Percentiles rank a stretch among this genome's conserved stretches.
phyloP scores from a whole-genome alignment of 257 asterid species.

The Paraleonurus japonicus region DNA sequence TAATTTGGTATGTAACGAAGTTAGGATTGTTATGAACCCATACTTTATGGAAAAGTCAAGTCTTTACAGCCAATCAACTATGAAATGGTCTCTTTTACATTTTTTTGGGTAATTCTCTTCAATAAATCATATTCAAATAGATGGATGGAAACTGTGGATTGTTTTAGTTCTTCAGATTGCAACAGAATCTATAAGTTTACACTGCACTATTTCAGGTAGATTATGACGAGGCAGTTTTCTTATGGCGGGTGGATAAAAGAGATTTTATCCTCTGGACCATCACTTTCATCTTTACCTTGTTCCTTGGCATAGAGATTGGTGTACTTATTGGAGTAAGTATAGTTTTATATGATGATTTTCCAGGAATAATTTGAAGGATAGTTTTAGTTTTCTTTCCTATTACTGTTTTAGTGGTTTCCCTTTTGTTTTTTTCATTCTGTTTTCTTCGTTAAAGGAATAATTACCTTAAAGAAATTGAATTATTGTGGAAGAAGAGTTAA shows the following conservation, averaged over 20 bases:
- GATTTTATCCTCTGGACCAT: constrained; percentile 92
- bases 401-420: neutral
- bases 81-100: neutral
- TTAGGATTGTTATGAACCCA: constrained; percentile 15
- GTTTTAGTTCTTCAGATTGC: constrained; percentile 26
- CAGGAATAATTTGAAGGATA: neutral
- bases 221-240: constrained; percentile 85
- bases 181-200: constrained; percentile 17
- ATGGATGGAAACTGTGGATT: constrained; percentile 21
- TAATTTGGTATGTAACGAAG: neutral
- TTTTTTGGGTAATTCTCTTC: neutral
- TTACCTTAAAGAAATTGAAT: neutral
- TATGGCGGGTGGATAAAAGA: constrained; percentile 92
- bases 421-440: neutral
- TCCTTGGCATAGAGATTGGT: constrained; percentile 97
- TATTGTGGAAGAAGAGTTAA: neutral
- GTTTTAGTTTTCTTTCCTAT: neutral
- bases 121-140: constrained; percentile 11
- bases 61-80: constrained; percentile 1
- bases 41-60: neutral
- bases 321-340: constrained; percentile 90
- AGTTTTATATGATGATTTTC: constrained; percentile 16
- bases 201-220: constrained; percentile 72
- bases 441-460: neutral
- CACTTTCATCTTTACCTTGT: constrained; percentile 75